Evolutionary conservation across 2,329 filamentous ascomycete genomes (phyloP), one percentile per base, ranked within the genome.

Genomic region (Penicillium sp.): DNA sequence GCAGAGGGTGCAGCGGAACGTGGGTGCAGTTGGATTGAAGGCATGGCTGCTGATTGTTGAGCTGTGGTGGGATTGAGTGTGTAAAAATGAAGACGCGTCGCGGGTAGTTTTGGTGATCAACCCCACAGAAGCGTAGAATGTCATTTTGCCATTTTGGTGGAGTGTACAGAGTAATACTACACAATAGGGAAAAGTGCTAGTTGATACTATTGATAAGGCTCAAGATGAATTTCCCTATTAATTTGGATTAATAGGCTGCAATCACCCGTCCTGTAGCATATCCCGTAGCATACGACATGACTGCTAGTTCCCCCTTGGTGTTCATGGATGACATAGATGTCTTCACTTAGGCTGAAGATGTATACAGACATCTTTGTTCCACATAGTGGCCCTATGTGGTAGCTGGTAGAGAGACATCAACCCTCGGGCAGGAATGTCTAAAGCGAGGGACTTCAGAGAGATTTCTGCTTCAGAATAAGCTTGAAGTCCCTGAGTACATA

Each of bases 1-100:
- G 36, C 24, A 24, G 42, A 36, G 11, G 46, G 34, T 8, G 40
- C 34, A 2, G 56, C 52, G 35, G 60, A 41, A 22, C 50, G 58
- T 24, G 63, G 59, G 39, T 71, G 63, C 18, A 75, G 62, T 18
- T 62, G 58, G 38, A 75, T 62, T 27, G 72, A 64, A 11, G 72
- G 72, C 72, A 75, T 58, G 32, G 37, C 14, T 52, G 18, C 13
- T 29, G 34, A 9, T 18, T 52, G 18, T 10, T 29, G 34, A 9
- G 22, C 38, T 22, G 29, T 41, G 28, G 8, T 27, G 28, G 41
- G 26, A 4, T 24, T 23, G 4, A 6, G 9, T 7, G 7, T 36
- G 26, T 27, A 7, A 20, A 31, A 22, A n/a, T 26, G 39, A 23
- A 40, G 38, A 46, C 45, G 46, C 55, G 56, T 47, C 50, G 49